These are phyloP conservation scores for Ramichloridium luteum DNA, from an alignment of 2,329 filamentous ascomycete genomes.

Conservation along the genomic window DNA sequence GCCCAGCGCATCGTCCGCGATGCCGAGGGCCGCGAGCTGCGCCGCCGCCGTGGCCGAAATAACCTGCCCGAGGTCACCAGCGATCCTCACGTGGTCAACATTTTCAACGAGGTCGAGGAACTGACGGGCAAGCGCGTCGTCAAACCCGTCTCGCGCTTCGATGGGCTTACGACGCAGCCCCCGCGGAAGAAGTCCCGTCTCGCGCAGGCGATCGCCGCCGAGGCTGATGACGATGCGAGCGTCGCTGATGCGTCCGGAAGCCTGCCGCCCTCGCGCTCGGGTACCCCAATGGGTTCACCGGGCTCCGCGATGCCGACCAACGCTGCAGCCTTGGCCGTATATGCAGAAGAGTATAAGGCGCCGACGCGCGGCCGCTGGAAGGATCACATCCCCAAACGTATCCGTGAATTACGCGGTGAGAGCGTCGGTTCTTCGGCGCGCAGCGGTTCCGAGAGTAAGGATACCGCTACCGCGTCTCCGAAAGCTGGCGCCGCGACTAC, in stretches of 20 bases:
- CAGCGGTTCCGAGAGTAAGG: constrained; percentile 9
- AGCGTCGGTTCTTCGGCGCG: constrained; percentile 18
- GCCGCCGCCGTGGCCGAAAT: constrained; percentile 30
- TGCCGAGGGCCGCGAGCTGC: constrained; percentile 34
- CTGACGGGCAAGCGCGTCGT: constrained; percentile 15
- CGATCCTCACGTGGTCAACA: constrained; percentile 6
- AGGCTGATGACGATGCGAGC: constrained; percentile 5
- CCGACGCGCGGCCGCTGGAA: constrained; percentile 20
- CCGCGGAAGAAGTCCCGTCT: constrained; percentile 17
- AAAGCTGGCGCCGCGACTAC: constrained; percentile 6
- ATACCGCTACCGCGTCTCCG: constrained; percentile 6
- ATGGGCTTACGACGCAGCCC: constrained; percentile 14
- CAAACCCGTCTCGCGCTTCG: constrained; percentile 21
- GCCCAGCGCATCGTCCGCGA: constrained; percentile 38
- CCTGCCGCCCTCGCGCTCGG: constrained; percentile 1
- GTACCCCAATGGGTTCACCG: constrained; percentile 14
- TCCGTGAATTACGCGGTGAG: constrained; percentile 35
- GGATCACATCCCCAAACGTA: constrained; percentile 28
- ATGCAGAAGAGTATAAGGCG: constrained; percentile 13
- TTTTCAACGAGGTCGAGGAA: constrained; percentile 15
- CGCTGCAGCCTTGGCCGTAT: constrained; percentile 5
- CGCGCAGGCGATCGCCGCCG: constrained; percentile 3
- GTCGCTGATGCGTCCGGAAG: constrained; percentile 1
- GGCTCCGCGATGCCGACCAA: constrained; percentile 12
- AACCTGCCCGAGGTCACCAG: constrained; percentile 6